These are phyloP conservation scores for Dothistroma pini DNA, from an alignment of 2,329 filamentous ascomycete genomes.

Conservation along the genomic window DNA sequence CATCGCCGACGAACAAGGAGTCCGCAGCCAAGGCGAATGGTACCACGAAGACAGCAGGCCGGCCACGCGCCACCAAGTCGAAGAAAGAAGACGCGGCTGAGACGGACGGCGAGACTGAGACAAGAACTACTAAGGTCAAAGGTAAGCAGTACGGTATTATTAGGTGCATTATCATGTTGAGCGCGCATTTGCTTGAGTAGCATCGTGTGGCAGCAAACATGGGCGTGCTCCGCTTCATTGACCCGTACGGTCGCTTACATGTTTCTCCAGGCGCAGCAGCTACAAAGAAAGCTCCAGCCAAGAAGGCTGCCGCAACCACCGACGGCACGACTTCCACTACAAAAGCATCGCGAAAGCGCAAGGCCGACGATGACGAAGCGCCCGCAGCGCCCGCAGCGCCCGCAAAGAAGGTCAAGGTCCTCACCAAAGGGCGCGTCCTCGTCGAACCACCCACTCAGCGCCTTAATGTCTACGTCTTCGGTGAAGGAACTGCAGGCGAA, in stretches of 20 bases:
- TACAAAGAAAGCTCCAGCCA: slow-evolving; percentile 25
- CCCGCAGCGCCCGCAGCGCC: slow-evolving; percentile 25
- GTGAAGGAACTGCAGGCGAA: slow-evolving; percentile 76
- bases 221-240: slow-evolving; percentile 16
- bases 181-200: neutral
- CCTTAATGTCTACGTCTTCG: slow-evolving; percentile 75
- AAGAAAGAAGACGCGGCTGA: slow-evolving; percentile 17
- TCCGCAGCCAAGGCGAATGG: slow-evolving; percentile 27
- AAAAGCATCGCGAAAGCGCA: slow-evolving; percentile 28
- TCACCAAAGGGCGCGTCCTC: slow-evolving; percentile 44
- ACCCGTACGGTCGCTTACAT: slow-evolving; percentile 21
- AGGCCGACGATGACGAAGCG: slow-evolving; percentile 27
- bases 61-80: slow-evolving; percentile 13
- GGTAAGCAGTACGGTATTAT: slow-evolving; percentile 12
- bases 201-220: slow-evolving; percentile 12
- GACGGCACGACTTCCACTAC: slow-evolving; percentile 9
- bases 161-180: slow-evolving; percentile 5
- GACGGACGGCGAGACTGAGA: slow-evolving; percentile 19
- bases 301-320: slow-evolving; percentile 14
- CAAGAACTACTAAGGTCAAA: slow-evolving; percentile 20
- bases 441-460: slow-evolving; percentile 61
- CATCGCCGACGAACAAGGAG: slow-evolving; percentile 16
- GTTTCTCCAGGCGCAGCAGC: slow-evolving; percentile 19
- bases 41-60: slow-evolving; percentile 19
- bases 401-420: slow-evolving; percentile 31